Evolutionary conservation across 2,329 filamentous ascomycete genomes (phyloP).

Genomic region (Aureobasidium sp.): DNA sequence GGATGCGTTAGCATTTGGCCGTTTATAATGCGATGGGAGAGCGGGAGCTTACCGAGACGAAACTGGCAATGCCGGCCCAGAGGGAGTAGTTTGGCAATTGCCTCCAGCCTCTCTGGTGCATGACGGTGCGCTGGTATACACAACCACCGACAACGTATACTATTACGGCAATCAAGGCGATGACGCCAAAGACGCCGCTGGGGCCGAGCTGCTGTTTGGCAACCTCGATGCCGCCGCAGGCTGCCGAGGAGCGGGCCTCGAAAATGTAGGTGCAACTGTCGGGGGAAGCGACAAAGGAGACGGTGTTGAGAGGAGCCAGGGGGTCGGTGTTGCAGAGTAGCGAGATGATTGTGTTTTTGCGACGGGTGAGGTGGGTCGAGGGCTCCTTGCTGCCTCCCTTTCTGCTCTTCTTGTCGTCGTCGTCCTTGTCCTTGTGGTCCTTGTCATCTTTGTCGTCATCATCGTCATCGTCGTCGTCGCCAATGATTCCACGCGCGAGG

Average conservation of each 20-base stretch:
- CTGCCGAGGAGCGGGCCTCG: constrained; percentile 76
- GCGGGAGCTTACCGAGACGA: constrained; percentile 59
- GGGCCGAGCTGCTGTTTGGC: constrained; percentile 53
- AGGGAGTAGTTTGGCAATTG: constrained; percentile 90
- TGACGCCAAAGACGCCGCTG: constrained; percentile 78
- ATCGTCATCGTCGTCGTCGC: constrained; percentile 27
- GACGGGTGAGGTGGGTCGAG: constrained; percentile 49
- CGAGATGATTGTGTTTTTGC: constrained; percentile 79
- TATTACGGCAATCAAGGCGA: constrained; percentile 64
- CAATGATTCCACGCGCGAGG: constrained; percentile 30
- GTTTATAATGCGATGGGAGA: background rate
- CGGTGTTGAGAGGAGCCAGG: constrained; percentile 53
- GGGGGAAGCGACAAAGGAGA: constrained; percentile 73
- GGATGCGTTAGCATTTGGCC: background rate
- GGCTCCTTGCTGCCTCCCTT: constrained; percentile 17
- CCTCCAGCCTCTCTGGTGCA: constrained; percentile 89
- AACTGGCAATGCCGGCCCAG: constrained; percentile 80
- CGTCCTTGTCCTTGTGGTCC: constrained; percentile 22
- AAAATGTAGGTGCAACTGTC: constrained; percentile 96
- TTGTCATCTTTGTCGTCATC: constrained; percentile 24
- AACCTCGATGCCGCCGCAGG: constrained; percentile 63
- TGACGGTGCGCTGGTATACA: constrained; percentile 89
- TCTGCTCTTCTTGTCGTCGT: constrained; percentile 19
- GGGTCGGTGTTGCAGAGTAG: constrained; percentile 88
- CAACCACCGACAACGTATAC: constrained; percentile 90